Conservation (phyloP, 208 protist species). For the Acanthamoeba royreba region DNA sequence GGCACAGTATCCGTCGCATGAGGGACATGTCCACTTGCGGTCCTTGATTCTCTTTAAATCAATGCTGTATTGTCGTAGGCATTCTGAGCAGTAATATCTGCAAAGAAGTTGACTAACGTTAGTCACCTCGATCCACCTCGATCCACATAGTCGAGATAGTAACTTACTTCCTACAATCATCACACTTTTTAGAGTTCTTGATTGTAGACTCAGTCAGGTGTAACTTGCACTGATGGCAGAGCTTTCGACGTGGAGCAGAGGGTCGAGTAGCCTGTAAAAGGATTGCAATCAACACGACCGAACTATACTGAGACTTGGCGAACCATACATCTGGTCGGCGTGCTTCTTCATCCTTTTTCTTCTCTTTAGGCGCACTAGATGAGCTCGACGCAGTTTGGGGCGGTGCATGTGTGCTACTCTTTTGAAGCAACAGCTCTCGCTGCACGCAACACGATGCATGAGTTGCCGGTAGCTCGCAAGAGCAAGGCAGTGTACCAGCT, state of each 20-base stretch:
- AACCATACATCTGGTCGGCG: too few species aligned
- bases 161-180: not conserved
- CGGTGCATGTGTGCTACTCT: too few species aligned
- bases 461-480: too few species aligned
- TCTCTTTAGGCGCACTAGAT: too few species aligned
- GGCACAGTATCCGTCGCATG: not conserved
- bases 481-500: not conserved
- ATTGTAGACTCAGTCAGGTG: not conserved
- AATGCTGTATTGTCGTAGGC: not conserved
- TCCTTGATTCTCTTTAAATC: not conserved
- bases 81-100: not conserved
- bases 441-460: not conserved
- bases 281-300: not conserved
- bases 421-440: not conserved
- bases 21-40: not conserved
- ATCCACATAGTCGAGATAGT: not conserved
- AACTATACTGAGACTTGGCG: too few species aligned
- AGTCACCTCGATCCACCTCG: not conserved
- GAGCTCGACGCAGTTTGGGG: too few species aligned
- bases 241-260: not conserved
- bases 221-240: not conserved
- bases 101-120: not conserved
- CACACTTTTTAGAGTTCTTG: not conserved
- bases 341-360: too few species aligned
- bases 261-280: not conserved